Evolutionary conservation across 2,329 filamentous ascomycete species (phyloP).

Genomic region (Capronia epimyces): DNA sequence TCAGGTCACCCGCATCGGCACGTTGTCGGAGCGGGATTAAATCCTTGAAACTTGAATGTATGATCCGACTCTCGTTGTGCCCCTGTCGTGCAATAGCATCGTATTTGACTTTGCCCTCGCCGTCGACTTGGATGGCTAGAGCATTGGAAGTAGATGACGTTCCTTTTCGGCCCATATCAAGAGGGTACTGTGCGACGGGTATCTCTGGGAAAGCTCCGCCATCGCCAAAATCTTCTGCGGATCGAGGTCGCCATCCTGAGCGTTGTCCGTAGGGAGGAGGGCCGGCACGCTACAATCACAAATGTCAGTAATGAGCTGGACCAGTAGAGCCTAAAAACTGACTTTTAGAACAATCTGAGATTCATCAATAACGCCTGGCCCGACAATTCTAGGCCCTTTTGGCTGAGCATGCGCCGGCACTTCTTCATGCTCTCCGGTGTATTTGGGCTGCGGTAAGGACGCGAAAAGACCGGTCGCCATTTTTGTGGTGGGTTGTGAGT

Average conservation of each 20-base stretch:
- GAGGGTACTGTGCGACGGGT: conserved; percentile 86
- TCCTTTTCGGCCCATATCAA: conserved; percentile 84
- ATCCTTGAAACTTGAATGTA: conserved; percentile 95
- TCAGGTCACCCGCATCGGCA: conserved; percentile 87
- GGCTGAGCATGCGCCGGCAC: conserved; percentile 64
- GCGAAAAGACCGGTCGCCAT: conserved; percentile 64
- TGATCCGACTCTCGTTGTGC: conserved; percentile 73
- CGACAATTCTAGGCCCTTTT: conserved; percentile 76
- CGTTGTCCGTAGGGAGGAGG: conserved; percentile 85
- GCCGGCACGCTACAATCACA: conserved; percentile 57
- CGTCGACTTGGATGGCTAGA: conserved; percentile 84
- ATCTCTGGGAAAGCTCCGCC: conserved; percentile 95
- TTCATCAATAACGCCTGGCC: conserved; percentile 72
- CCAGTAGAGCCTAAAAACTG: neutral
- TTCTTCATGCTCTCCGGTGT: conserved; percentile 84
- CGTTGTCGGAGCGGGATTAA: conserved; percentile 89
- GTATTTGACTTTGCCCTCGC: conserved; percentile 90
- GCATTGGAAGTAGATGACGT: conserved; percentile 67
- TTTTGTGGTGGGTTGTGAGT: neutral
- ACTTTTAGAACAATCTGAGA: conserved; percentile 77
- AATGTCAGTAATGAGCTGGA: neutral
- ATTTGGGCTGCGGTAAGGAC: conserved; percentile 82
- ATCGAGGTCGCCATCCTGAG: conserved; percentile 82
- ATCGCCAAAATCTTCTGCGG: conserved; percentile 87
- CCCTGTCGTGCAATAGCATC: conserved; percentile 89